Evolutionary conservation across 176 grass and related monocot species (phyloP).

Genomic region (Alloteropsis semialata): DNA sequence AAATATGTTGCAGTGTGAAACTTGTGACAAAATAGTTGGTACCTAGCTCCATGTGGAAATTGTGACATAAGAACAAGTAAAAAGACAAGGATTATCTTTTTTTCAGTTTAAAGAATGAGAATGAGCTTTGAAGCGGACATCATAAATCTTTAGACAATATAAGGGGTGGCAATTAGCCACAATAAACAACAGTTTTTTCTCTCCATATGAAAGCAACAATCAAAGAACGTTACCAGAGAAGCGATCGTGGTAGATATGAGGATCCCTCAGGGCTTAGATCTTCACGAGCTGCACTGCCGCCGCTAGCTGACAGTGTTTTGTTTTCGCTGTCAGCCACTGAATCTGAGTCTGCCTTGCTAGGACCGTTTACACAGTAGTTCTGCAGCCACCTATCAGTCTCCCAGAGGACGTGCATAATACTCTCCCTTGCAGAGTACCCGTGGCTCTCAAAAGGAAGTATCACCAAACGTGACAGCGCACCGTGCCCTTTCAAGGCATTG

Average conservation of each 20-base stretch:
- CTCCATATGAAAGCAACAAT: slow-evolving; percentile 17
- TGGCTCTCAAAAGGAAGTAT: slow-evolving; percentile 97
- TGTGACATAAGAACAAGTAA: slow-evolving; percentile 12
- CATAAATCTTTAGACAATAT: background rate
- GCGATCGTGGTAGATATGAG: slow-evolving; percentile 48
- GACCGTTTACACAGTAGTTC: slow-evolving; percentile 69
- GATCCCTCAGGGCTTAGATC: slow-evolving; percentile 38
- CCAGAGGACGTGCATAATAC: slow-evolving; percentile 99
- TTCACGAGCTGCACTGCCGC: slow-evolving; percentile 52
- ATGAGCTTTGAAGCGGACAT: background rate
- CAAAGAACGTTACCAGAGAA: slow-evolving; percentile 70
- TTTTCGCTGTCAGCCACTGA: slow-evolving; percentile 38
- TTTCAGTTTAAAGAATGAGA: slow-evolving; percentile 15
- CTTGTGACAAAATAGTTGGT: background rate
- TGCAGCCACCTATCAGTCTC: slow-evolving; percentile 94
- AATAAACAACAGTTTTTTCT: background rate
- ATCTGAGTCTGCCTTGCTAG: slow-evolving; percentile 44
- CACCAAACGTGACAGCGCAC: slow-evolving; percentile 83
- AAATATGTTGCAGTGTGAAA: background rate
- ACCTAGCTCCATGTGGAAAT: background rate
- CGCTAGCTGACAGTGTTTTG: slow-evolving; percentile 61
- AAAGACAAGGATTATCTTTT: background rate
- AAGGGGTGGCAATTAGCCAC: background rate
- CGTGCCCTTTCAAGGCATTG: slow-evolving; percentile 98
- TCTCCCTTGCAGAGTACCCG: slow-evolving; percentile 93